Base-by-base conservation (phyloP, 768 basidiomycete genomes). In the Russula griseocarnosa region DNA sequence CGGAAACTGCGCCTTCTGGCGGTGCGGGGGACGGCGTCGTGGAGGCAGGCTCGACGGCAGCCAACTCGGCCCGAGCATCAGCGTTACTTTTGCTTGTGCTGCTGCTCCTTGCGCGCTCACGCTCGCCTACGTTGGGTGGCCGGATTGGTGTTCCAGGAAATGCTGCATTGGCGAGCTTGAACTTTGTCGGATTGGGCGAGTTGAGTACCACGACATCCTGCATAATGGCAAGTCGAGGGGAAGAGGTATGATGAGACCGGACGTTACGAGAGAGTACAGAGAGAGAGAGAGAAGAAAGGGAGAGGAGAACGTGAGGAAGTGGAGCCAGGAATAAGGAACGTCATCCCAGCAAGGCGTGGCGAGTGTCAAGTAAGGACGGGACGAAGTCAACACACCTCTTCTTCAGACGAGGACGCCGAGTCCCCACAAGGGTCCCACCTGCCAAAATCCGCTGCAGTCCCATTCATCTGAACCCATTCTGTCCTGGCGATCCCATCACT, bases 181-280 rank as follows among this genome's bases (percentile, higher is more conserved):
- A 68, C 55, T 67, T 67, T n/a, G 61, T 51, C 24, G 55, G 36
- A 44, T 67, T 55, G 20, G 66, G 58, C 24, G 67, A 67, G 46
- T 68, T 61, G 67, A 60, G 44, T 30, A 63, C 58, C 46, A 61
- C 66, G 50, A 68, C 67, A 28, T 68, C 67, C 67, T 68, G 38
- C 52, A 64, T 44, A 50, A 64, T 34, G 55, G 58, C 26, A 46
- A 40, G 63, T 60, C 53, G 44, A 52, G 49, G 32, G 36, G 47
- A 62, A 68, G 59, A 66, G 51, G 58, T 59, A 63, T 63, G 57
- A 64, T 64, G 63, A 64, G 63, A 64, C 58, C 36, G 38, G 44
- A 22, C 50, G 44, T 60, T 47, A 60, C 40, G 40, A 24, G 32
- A 57, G 42, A 65, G 53, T 63, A 40, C 20, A 62, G 55, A 61